phyloP scores from a whole-genome alignment of 2,329 filamentous ascomycete genomes.

The Botryotinia narcissicola region DNA sequence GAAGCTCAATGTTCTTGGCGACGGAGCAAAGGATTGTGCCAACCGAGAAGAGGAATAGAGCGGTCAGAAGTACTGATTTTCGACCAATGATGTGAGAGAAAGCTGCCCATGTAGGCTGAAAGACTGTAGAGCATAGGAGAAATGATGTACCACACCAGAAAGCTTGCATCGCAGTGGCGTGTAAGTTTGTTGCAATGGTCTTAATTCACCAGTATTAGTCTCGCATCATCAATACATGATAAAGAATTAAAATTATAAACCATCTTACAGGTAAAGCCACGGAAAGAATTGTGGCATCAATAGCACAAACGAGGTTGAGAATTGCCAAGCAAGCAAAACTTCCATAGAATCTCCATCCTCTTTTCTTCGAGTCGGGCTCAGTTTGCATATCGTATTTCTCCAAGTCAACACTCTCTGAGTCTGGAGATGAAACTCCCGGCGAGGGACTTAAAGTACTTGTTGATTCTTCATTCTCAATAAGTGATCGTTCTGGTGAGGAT shows the following conservation, averaged over 20 bases:
- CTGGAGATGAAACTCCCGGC: background rate
- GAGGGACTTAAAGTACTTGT: background rate
- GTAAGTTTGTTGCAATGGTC: slow-evolving; percentile 55
- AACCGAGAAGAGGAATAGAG: slow-evolving; percentile 29
- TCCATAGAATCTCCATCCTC: slow-evolving; percentile 28
- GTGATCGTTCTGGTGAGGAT: background rate
- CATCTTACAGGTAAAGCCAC: slow-evolving; percentile 32
- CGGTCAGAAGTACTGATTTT: slow-evolving; percentile 28
- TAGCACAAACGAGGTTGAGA: slow-evolving; percentile 54
- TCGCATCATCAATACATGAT: background rate
- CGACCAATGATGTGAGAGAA: slow-evolving; percentile 33
- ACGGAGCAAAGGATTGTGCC: slow-evolving; percentile 38
- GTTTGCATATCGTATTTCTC: background rate
- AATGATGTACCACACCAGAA: slow-evolving; percentile 69
- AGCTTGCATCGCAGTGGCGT: slow-evolving; percentile 54
- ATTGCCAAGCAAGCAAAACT: slow-evolving; percentile 31
- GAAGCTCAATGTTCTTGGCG: slow-evolving; percentile 30
- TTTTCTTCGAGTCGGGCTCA: background rate
- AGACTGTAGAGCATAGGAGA: slow-evolving; percentile 60
- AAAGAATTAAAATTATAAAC: background rate
- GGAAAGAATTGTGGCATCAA: slow-evolving; percentile 60
- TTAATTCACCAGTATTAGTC: slow-evolving; percentile 4
- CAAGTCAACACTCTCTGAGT: background rate
- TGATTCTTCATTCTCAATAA: background rate
- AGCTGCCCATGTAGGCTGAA: slow-evolving; percentile 47